A percentile compares a stretch with the other conserved stretches of the same genome.
Conservation (phyloP, 1,284 basidiomycete genomes). For the Termitomyces sp. region DNA sequence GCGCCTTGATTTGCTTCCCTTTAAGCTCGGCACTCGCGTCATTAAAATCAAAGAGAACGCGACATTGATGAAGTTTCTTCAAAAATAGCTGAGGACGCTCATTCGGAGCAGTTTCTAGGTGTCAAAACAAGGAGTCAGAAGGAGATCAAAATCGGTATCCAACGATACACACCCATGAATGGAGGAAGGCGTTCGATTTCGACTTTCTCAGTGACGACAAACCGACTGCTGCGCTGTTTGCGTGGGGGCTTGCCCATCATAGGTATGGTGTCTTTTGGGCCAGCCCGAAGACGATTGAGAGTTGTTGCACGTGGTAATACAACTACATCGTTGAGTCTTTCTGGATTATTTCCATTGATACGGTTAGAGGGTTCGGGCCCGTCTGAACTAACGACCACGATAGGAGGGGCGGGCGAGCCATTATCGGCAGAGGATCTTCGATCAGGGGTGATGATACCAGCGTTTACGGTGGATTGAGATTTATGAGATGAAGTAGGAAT, state of each 20-base stretch:
- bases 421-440: conserved; percentile 51
- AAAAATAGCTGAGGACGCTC: conserved; percentile 93
- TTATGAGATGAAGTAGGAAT: conserved; percentile 40
- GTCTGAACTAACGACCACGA: conserved; percentile 87
- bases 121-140: conserved; percentile 12
- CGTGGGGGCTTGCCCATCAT: conserved; percentile 92
- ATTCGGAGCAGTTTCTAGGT: conserved; percentile 79
- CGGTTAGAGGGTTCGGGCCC: conserved; percentile 51
- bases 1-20: conserved; percentile 98
- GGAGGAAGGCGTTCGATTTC: conserved; percentile 93
- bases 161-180: conserved; percentile 73
- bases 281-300: conserved; percentile 64
- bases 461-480: conserved; percentile 33
- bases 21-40: conserved; percentile 94
- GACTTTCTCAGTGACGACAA: conserved; percentile 94
- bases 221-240: conserved; percentile 93
- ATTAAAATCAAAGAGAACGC: conserved; percentile 98
- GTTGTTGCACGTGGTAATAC: conserved; percentile 59
- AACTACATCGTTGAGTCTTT: conserved; percentile 50
- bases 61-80: conserved; percentile 94
- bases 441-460: conserved; percentile 36
- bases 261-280: conserved; percentile 91
- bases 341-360: conserved; percentile 34
- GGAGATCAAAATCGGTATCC: conserved; percentile 5
- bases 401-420: conserved; percentile 65